A percentile compares a stretch with the other conserved stretches of the same genome.
Evolutionary conservation across 2,329 filamentous ascomycete species (phyloP).

Genomic region (Fusarium sp.): DNA sequence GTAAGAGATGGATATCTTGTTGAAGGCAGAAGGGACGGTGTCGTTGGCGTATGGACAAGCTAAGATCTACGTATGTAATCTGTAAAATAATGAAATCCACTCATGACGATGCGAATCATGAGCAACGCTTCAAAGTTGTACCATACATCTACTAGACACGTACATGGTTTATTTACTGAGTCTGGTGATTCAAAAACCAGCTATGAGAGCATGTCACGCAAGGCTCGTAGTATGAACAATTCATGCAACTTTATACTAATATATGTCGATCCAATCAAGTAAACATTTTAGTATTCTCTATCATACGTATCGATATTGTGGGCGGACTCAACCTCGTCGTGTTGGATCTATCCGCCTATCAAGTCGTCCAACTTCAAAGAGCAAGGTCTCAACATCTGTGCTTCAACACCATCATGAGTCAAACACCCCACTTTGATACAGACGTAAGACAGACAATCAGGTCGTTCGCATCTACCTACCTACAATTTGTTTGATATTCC

Average conservation of each 20-base stretch:
- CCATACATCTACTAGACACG: neutral
- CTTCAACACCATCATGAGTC: conserved; percentile 2
- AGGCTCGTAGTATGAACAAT: neutral
- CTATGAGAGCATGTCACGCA: neutral
- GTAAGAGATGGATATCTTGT: conserved; percentile 95
- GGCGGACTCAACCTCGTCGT: neutral
- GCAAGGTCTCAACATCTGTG: neutral
- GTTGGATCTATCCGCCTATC: conserved; percentile 3
- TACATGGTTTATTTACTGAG: neutral
- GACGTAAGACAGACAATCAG: neutral
- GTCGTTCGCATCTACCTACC: neutral
- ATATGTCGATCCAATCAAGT: neutral
- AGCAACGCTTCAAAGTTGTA: conserved; percentile 1
- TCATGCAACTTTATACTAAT: neutral
- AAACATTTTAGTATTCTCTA: neutral
- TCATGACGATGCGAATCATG: conserved; percentile 30
- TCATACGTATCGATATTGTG: neutral
- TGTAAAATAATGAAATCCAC: conserved; percentile 45
- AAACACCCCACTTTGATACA: neutral
- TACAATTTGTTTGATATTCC: neutral
- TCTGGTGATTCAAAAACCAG: neutral
- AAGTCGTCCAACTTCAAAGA: conserved; percentile 9
- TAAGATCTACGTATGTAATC: conserved; percentile 50
- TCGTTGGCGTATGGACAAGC: conserved; percentile 91
- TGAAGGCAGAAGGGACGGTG: conserved; percentile 88